phyloP scores from a whole-genome alignment of 805 yeast genomes.

The Yueomyces sinensis region DNA sequence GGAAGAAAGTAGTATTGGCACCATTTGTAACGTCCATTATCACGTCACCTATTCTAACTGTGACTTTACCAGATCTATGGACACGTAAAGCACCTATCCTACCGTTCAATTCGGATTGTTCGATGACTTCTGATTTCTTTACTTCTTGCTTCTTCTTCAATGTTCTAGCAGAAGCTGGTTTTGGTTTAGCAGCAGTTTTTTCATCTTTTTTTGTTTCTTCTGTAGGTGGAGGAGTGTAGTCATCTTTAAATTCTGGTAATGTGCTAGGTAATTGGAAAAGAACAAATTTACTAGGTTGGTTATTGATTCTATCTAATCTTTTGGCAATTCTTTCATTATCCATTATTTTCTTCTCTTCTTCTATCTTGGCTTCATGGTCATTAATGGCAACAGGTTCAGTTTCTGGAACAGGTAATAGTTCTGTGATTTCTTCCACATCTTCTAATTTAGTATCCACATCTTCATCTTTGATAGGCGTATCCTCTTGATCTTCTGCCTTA shows the following conservation, averaged over 20 bases:
- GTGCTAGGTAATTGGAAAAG: slow-evolving; percentile 28
- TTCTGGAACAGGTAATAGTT: slow-evolving; percentile 7
- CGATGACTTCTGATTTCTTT: slow-evolving; percentile 5
- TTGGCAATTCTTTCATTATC: slow-evolving; percentile 29
- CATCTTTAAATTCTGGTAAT: slow-evolving; percentile 24
- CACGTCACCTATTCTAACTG: slow-evolving; percentile 61
- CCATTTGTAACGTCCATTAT: slow-evolving; percentile 63
- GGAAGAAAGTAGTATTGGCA: slow-evolving; percentile 52
- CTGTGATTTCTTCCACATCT: slow-evolving; percentile 10
- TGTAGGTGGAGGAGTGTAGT: slow-evolving; percentile 3
- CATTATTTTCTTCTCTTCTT: slow-evolving; percentile 21
- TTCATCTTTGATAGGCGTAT: slow-evolving; percentile 19
- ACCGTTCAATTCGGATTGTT: slow-evolving; percentile 30
- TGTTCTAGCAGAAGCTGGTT: slow-evolving; percentile 5
- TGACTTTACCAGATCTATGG: slow-evolving; percentile 73
- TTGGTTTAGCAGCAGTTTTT: slow-evolving; percentile 1
- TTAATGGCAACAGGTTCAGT: slow-evolving; percentile 21
- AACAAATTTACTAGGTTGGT: slow-evolving; percentile 24
- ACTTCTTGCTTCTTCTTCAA: slow-evolving; percentile 4
- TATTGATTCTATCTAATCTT: slow-evolving; percentile 18
- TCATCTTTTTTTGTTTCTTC: slow-evolving; percentile 1
- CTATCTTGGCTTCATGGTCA: slow-evolving; percentile 25
- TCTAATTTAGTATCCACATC: slow-evolving; percentile 9
- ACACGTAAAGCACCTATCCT: slow-evolving; percentile 58
- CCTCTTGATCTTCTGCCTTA: slow-evolving; percentile 15